Conservation (phyloP, 805 yeast species). For the Candida sphagnicola region DNA sequence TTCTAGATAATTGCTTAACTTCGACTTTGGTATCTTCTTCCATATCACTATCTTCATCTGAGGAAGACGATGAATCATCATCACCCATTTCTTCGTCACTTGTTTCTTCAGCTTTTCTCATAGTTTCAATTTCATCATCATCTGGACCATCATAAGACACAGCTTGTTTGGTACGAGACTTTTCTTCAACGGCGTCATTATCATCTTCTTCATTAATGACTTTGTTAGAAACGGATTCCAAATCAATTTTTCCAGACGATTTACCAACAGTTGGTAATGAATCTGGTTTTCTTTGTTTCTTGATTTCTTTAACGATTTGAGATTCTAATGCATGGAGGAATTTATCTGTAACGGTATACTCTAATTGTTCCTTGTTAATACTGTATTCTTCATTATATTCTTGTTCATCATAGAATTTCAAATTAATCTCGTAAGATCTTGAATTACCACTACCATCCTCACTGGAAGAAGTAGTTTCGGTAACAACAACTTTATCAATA, state of each 20-base stretch:
- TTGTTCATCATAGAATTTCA: conserved; percentile 67
- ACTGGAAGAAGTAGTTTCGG: conserved; percentile 78
- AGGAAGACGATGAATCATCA: conserved; percentile 26
- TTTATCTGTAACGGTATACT: conserved; percentile 55
- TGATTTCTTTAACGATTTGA: conserved; percentile 74
- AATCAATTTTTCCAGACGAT: conserved; percentile 57
- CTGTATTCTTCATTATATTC: conserved; percentile 91
- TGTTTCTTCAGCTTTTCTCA: conserved; percentile 78
- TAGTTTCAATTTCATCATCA: conserved; percentile 88
- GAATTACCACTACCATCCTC: conserved; percentile 42
- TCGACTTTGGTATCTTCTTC: conserved; percentile 19
- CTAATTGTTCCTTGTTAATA: conserved; percentile 75
- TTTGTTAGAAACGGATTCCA: conserved; percentile 38
- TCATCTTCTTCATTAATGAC: conserved; percentile 41
- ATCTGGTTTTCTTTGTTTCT: conserved; percentile 66
- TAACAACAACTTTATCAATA: conserved; percentile 76
- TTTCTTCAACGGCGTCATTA: conserved; percentile 59
- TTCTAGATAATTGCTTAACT: conserved; percentile 38
- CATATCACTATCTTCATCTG: conserved; percentile 36
- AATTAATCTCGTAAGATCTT: conserved; percentile 70
- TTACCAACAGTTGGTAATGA: conserved; percentile 62
- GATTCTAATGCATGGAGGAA: conserved; percentile 71
- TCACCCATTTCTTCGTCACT: conserved; percentile 61
- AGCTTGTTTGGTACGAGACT: conserved; percentile 70
- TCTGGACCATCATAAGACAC: conserved; percentile 94